Evolutionary conservation across 306 rosid genomes (phyloP).

Genomic region (Vigna trinervia): DNA sequence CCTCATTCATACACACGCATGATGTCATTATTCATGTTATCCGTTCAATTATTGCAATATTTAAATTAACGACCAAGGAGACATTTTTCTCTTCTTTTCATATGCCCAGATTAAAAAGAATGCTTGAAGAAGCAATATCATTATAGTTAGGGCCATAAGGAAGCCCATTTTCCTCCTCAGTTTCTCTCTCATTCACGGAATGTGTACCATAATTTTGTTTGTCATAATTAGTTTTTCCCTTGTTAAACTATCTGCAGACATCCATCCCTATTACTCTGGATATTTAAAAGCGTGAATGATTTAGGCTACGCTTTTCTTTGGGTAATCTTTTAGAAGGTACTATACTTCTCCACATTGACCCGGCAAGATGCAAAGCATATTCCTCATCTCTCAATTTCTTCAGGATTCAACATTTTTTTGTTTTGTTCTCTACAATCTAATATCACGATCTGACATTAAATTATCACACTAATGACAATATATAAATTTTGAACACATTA

Average conservation of each 20-base stretch:
- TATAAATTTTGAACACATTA: slow-evolving; percentile 3
- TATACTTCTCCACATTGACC: slow-evolving; percentile 8
- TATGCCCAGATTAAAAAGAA: slow-evolving; percentile 26
- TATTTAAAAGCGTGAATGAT: slow-evolving; percentile 25
- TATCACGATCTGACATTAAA: neutral
- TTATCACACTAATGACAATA: slow-evolving; percentile 21
- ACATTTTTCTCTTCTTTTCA: slow-evolving; percentile 49
- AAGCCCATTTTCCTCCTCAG: slow-evolving; percentile 27
- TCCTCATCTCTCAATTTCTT: slow-evolving; percentile 42
- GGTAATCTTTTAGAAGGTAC: neutral
- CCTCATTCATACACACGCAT: slow-evolving; percentile 41
- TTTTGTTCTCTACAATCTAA: slow-evolving; percentile 3
- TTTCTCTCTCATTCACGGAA: slow-evolving; percentile 26
- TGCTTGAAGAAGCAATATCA: slow-evolving; percentile 37
- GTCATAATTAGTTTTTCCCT: slow-evolving; percentile 34
- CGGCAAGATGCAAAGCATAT: slow-evolving; percentile 40
- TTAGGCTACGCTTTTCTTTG: slow-evolving; percentile 31
- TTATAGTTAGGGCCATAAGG: slow-evolving; percentile 38
- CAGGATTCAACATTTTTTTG: neutral
- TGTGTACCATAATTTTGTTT: slow-evolving; percentile 12
- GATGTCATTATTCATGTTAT: slow-evolving; percentile 47
- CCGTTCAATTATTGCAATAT: slow-evolving; percentile 46
- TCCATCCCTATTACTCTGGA: neutral
- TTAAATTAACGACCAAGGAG: slow-evolving; percentile 33
- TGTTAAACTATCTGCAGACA: slow-evolving; percentile 46